Base-by-base conservation (phyloP, 2,329 filamentous ascomycete species). In the Fusarium sp. region DNA sequence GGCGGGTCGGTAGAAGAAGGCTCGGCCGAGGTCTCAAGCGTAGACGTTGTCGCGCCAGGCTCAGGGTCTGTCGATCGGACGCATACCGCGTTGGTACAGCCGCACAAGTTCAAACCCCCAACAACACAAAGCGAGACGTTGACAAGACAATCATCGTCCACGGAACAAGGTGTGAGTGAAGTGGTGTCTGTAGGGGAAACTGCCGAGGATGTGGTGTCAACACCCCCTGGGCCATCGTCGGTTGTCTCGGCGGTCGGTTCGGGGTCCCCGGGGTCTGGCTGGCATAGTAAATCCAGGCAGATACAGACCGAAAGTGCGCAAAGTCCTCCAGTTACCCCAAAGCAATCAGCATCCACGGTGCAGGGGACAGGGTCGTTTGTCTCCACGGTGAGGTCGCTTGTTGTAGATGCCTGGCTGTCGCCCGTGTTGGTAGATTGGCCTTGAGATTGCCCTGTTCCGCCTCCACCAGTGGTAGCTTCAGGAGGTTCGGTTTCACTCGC, bases 51-150 rank as follows among this genome's bases (percentile, higher is more conserved):
- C 5, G 24, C 24, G 24, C 24, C 24, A n/a, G 36, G 36, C 17
- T 38, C 36, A 2, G 36, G 40, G 3, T 38, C 38, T 22, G 20
- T 22, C 1, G 60, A 35, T 33, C 40, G 70, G 14, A 70, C 17
- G 14, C 70, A 72, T 1, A 72, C 55, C 3, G 59, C 46, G 24
- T 71, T 16, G 6, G 71, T 31, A 17, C 70, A 73, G 9, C 46
- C 55, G 1, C 70, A 72, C 1, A 67, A 16, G 9, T 67, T 70
- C 11, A 62, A 6, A 1, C 38, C 57, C 4, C 29, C n/a, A 9
- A 62, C 2, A 1, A 73, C 5, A n/a, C 70, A 73, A 2, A 73
- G 36, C 1, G 60, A 53, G 9, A 38, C 12, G 6, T 73, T 42
- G 0, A 33, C 31, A 14, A 49, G 6, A 27, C 70, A 73, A 12